Percentiles rank a stretch among this genome's conserved stretches.
Conservation (phyloP, 192 early-diverging fungal genomes). For the Rhizoclosmatium sp. region DNA sequence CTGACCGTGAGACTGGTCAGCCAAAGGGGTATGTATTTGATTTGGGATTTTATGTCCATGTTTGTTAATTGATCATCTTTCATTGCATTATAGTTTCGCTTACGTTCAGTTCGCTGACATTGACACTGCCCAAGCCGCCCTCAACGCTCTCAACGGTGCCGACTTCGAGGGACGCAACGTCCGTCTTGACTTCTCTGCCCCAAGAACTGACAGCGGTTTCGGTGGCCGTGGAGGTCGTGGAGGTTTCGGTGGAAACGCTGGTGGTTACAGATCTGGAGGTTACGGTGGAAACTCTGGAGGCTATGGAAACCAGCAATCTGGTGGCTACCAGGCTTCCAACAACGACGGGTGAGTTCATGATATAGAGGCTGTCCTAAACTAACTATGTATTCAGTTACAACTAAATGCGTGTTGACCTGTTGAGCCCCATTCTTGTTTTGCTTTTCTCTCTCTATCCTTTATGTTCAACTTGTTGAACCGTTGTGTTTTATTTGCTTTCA, state of each 20-base stretch:
- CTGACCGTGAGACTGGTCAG: conserved; percentile 74
- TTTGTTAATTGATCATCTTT: background rate
- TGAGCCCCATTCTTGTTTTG: conserved; percentile 6
- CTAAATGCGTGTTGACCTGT: background rate
- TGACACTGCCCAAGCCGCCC: conserved; percentile 51
- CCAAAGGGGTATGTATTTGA: conserved; percentile 63
- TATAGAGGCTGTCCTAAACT: background rate
- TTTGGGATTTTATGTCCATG: background rate
- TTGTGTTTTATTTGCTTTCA: conserved; percentile 10
- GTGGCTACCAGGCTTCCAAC: conserved; percentile 6
- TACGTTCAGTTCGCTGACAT: conserved; percentile 45
- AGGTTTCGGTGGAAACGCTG: conserved; percentile 22
- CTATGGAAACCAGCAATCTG: conserved; percentile 24
- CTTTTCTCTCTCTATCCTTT: conserved; percentile 2
- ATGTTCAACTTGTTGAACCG: background rate
- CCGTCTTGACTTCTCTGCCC: background rate
- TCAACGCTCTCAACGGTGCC: conserved; percentile 41
- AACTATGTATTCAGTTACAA: conserved; percentile 20
- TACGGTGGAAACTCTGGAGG: conserved; percentile 39
- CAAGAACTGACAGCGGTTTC: background rate
- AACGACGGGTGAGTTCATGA: conserved; percentile 18
- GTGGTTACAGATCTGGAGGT: conserved; percentile 7
- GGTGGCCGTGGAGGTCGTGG: conserved; percentile 17
- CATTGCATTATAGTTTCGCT: background rate
- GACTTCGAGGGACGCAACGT: conserved; percentile 25